Percentiles rank a stretch among this genome's conserved stretches.
Evolutionary conservation across 441 rosid genomes (phyloP).

Genomic region (Croton setiger): DNA sequence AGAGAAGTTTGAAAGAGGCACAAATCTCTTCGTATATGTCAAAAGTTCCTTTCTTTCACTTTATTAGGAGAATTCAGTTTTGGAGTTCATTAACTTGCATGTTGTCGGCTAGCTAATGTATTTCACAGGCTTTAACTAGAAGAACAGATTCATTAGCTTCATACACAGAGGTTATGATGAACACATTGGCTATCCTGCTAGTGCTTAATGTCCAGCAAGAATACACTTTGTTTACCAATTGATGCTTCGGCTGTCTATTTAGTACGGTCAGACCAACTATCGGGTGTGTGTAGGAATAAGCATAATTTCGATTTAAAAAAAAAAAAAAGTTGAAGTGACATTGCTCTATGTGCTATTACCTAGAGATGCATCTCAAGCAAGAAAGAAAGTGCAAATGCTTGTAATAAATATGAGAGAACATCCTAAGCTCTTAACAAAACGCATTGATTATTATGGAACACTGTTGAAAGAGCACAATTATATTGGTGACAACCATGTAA

Average conservation of each 20-base stretch:
- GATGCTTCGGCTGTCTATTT: background rate
- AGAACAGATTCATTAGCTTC: too few species aligned
- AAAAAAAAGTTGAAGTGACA: background rate
- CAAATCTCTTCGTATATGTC: too few species aligned
- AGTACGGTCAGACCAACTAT: background rate
- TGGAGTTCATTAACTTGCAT: background rate
- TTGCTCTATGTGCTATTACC: background rate
- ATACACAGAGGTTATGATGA: too few species aligned
- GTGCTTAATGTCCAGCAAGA: background rate
- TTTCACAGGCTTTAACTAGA: too few species aligned
- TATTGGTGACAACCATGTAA: constrained; percentile 61
- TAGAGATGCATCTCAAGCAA: constrained; percentile 1
- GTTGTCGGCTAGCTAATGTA: too few species aligned
- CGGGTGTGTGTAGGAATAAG: background rate
- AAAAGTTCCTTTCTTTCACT: background rate
- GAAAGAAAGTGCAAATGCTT: constrained; percentile 15
- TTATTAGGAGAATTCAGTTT: background rate
- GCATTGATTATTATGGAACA: constrained; percentile 33
- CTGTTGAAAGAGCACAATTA: constrained; percentile 23
- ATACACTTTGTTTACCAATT: background rate
- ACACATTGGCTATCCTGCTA: background rate
- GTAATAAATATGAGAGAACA: constrained; percentile 15
- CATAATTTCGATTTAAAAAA: too few species aligned
- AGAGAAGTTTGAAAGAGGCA: background rate
- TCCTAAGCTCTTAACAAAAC: constrained; percentile 22